A percentile compares a stretch with the other conserved stretches of the same genome.
Evolutionary conservation across 441 rosid genomes (phyloP).

Genomic region (Jatropha podagrica): DNA sequence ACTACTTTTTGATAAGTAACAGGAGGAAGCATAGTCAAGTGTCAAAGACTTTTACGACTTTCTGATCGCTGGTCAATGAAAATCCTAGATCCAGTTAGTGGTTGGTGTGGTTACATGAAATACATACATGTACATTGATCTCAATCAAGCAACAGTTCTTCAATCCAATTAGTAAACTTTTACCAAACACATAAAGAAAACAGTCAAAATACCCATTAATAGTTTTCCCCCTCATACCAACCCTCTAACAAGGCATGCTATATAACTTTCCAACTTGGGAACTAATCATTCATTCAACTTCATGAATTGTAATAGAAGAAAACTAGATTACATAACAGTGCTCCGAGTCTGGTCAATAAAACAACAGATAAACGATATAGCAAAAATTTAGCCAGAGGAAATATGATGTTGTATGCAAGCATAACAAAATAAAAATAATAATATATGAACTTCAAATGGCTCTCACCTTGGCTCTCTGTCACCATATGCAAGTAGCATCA

Average conservation of each 20-base stretch:
- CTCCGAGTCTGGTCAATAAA: not conserved
- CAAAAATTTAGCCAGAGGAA: conserved; percentile 9
- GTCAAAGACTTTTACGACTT: too few species aligned
- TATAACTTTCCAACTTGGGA: not conserved
- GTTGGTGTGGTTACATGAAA: not conserved
- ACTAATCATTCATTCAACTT: not conserved
- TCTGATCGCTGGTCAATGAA: too few species aligned
- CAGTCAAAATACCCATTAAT: not conserved
- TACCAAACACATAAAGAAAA: not conserved
- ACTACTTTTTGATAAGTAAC: not conserved
- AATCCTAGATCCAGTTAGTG: not conserved
- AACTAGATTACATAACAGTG: not conserved
- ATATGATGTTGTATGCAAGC: not conserved
- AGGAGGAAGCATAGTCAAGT: too few species aligned
- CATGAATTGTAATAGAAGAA: not conserved
- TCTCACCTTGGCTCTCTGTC: conserved; percentile 93
- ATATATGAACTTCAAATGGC: conserved; percentile 3
- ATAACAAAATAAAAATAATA: not conserved
- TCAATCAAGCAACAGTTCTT: not conserved
- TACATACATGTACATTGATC: not conserved
- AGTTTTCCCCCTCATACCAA: not conserved
- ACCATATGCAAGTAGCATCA: conserved; percentile 88
- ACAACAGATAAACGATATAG: conserved; percentile 3
- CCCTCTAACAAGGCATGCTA: not conserved
- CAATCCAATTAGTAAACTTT: not conserved